Evolutionary conservation across 148 eudicot species (phyloP).

Genomic region (Salicornia ramosissima): DNA sequence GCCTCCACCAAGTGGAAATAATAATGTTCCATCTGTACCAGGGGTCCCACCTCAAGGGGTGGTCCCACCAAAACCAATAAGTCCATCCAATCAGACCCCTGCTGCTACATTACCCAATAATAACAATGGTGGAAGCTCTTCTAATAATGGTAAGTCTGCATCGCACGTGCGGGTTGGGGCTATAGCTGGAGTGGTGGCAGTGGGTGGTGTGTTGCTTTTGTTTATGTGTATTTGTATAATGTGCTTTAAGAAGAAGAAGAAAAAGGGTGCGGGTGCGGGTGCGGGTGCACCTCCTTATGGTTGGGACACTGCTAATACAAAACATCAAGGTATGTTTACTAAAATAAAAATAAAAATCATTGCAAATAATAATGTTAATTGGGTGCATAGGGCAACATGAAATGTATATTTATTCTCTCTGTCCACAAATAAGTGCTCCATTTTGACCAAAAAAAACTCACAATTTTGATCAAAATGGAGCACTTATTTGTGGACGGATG

Average conservation of each 20-base stretch:
- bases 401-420: too few species aligned
- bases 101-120: neutral
- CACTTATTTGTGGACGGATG: too few species aligned
- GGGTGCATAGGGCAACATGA: too few species aligned
- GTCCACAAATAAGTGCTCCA: too few species aligned
- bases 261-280: constrained; percentile 11
- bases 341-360: too few species aligned
- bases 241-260: constrained; percentile 39
- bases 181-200: constrained; percentile 22
- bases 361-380: too few species aligned
- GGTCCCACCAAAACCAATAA: constrained; percentile 3
- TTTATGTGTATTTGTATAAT: constrained; percentile 16
- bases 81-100: neutral
- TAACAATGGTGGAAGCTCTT: neutral
- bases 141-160: neutral
- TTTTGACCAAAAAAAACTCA: too few species aligned
- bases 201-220: constrained; percentile 25
- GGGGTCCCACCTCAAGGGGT: constrained; percentile 3
- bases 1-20: neutral
- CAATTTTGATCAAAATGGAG: too few species aligned
- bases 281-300: constrained; percentile 24
- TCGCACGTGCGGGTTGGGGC: neutral
- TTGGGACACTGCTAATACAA: constrained; percentile 26
- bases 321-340: constrained; percentile 38
- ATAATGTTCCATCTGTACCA: neutral